These are phyloP conservation scores for Vaccinium corymbosum DNA, from an alignment of 148 eudicot species.

Conservation along the genomic window DNA sequence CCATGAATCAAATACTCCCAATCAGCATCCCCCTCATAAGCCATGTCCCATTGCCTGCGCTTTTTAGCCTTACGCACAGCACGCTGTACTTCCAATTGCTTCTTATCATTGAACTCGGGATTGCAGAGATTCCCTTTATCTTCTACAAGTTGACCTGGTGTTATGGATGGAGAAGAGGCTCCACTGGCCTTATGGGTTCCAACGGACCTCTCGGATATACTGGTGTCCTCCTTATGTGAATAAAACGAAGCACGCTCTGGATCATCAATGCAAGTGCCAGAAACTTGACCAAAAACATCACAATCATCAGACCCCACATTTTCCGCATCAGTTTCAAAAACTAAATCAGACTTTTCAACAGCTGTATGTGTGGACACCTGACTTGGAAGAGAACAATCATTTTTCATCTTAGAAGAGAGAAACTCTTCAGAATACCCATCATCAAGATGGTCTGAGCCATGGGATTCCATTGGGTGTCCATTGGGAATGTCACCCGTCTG, in stretches of 20 bases:
- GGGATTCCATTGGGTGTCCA: conserved; percentile 14
- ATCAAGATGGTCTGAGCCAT: conserved; percentile 2
- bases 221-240: conserved; percentile 26
- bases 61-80: conserved; percentile 61
- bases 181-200: conserved; percentile 32
- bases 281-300: conserved; percentile 22
- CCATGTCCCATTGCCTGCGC: conserved; percentile 90
- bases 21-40: conserved; percentile 87
- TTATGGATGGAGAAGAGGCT: conserved; percentile 33
- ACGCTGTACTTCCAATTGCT: conserved; percentile 42
- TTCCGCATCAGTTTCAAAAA: conserved; percentile 21
- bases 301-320: conserved; percentile 20
- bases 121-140: conserved; percentile 25
- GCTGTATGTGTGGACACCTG: conserved; percentile 23
- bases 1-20: conserved; percentile 70
- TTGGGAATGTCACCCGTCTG: conserved; percentile 12
- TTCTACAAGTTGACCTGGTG: conserved; percentile 40
- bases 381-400: conserved; percentile 21
- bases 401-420: conserved; percentile 21
- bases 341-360: conserved; percentile 16
- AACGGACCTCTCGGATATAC: conserved; percentile 8
- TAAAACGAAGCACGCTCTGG: conserved; percentile 23
- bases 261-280: conserved; percentile 14
- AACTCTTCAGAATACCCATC: conserved; percentile 19
- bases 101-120: conserved; percentile 33